Base-by-base conservation (phyloP, 768 basidiomycete species). In the Termitomyces sp. region DNA sequence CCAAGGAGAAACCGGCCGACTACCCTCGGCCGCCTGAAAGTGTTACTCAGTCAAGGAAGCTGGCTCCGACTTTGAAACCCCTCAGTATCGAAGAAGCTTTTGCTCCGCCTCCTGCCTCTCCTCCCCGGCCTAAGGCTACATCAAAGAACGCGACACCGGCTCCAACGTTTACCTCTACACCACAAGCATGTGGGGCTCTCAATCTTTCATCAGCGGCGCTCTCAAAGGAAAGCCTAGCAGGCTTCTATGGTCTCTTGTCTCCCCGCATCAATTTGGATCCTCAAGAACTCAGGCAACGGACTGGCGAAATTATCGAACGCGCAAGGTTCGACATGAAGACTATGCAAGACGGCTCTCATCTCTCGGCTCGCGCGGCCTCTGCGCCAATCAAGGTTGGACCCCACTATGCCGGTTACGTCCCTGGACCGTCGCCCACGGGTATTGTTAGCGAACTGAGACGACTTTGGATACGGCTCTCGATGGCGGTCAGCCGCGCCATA, bases 21-120 rank as follows among this genome's bases (percentile, higher is more conserved):
- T 60, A 56, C 23, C 59, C 59, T n/a, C 23, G 59, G 12, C 54
- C 59, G 1, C 53, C 43, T 5, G 25, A 54, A 3, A 10, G 32
- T 4, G 19, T 16, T 11, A 16, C 0, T 3, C 34, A 23, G 3
- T 4, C 31, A 19, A 34, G 23, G 21, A 3, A 35, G 31, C 4
- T n/a, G 2, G 9, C 17, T 10, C n/a, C 9, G n/a, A n/a, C n/a
- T 1, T 0, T 7, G 0, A 25, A 16, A 14, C 49, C 49, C 3
- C 37, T 38, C 5, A 38, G 49, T 9, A 14, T 38, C 11, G 35
- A 37, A 1, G 49, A 50, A 7, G 49, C 49, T 11, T 50, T 50
- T 11, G 49, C 49, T 9, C 49, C 23, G 0, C 49, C 49, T n/a
- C 49, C 37, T 0, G 8, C 35, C 25, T 38, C 49, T 3, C 49